Base-by-base conservation (phyloP, 1,284 basidiomycete genomes). In the Apiotrichum gracile region DNA sequence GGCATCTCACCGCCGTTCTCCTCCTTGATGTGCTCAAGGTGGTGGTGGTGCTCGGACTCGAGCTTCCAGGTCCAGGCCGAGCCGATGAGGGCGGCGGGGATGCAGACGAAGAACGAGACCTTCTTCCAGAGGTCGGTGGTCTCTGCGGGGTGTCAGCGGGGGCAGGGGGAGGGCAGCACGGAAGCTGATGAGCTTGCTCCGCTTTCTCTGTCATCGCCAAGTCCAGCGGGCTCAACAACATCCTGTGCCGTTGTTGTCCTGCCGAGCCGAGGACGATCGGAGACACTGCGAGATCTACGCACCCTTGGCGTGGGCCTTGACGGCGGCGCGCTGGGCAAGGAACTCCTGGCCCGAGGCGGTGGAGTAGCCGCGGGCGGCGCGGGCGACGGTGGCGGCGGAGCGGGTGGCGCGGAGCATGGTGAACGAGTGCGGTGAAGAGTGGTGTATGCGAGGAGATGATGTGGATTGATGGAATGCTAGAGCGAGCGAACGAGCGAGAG, bases 41-140 rank as follows among this genome's bases (percentile, higher is more conserved):
- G 72, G 51, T 61, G 62, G 54, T 60, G 57, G 65, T 74, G 72
- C 37, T 67, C 72, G 27, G 62, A 42, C 61, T 74, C 72, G 38
- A 68, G 60, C 61, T 71, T 68, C 58, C 62, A 74, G 45, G 65
- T 66, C 68, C 69, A 74, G 39, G 61, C 34, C 17, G 59, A 58
- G 54, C 64, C 64, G 46, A 63, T 61, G 40, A 69, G 49, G 52
- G 61, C 55, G 49, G 61, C 70, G 54, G 72, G 72, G 47, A 71
- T 58, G 55, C 69, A 71, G 56, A 72, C 66, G 64, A 64, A 74
- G 62, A 67, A 69, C 58, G 62, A 63, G 66, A 72, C 66, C 55
- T 68, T 68, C 48, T 64, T 58, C 70, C 70, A 72, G 42, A 73
- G 61, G 47, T 66, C 66, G 59, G 71, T 71, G 62, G 71, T 71